Conservation (phyloP, 208 protist genomes). For the Trypanosoma conorhini region DNA sequence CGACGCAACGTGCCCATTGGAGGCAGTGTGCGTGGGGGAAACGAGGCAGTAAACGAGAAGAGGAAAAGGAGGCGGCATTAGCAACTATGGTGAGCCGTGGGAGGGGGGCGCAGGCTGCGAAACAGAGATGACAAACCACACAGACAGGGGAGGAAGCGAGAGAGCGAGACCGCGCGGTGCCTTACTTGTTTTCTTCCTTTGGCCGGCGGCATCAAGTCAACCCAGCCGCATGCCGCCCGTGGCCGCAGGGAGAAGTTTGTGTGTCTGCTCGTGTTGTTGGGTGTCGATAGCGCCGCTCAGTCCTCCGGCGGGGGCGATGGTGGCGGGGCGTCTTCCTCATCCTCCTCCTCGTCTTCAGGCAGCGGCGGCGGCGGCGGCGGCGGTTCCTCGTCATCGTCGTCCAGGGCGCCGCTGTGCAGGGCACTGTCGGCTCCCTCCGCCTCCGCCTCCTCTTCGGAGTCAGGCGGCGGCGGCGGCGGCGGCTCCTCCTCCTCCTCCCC, state of each 20-base stretch:
- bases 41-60: too few species aligned
- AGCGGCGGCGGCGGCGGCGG: slow-evolving; percentile 4
- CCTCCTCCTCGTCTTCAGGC: not conserved
- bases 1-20: not conserved
- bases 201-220: not conserved
- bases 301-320: slow-evolving; percentile 18
- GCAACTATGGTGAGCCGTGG: too few species aligned
- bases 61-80: too few species aligned
- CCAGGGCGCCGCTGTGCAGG: not conserved
- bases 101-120: not conserved
- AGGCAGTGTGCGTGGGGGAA: too few species aligned
- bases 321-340: not conserved
- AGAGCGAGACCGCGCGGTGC: not conserved
- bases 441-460: not conserved
- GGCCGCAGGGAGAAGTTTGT: not conserved
- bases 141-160: not conserved
- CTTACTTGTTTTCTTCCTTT: not conserved
- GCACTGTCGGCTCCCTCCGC: not conserved
- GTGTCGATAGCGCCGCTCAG: slow-evolving; percentile 9
- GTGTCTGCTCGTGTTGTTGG: not conserved
- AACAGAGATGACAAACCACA: not conserved
- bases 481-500: slow-evolving; percentile 4
- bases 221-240: not conserved
- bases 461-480: slow-evolving; percentile 5
- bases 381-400: slow-evolving; percentile 1